Evolutionary conservation across 257 asterid species (phyloP).

Genomic region (Penstemon newberryi): DNA sequence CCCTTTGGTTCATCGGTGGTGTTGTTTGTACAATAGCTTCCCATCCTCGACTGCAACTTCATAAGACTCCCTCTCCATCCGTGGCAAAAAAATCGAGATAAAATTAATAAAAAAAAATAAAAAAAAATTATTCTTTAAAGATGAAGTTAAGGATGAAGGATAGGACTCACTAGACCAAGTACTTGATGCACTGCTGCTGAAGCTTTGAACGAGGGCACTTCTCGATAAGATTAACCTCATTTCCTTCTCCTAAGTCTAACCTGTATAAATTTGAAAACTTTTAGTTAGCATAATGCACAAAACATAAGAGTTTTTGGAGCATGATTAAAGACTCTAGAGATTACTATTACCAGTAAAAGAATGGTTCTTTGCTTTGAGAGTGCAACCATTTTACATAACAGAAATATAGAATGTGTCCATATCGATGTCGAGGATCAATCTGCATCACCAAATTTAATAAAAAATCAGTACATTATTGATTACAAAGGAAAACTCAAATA

Average conservation of each 20-base stretch:
- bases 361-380: slow-evolving; percentile 77
- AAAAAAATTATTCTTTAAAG: not conserved
- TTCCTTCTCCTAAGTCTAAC: slow-evolving; percentile 75
- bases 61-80: slow-evolving; percentile 87
- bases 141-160: not conserved
- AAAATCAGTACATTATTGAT: slow-evolving; percentile 33
- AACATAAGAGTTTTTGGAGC: not conserved
- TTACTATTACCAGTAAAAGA: slow-evolving; percentile 51
- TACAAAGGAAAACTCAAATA: not conserved
- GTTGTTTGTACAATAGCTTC: slow-evolving; percentile 60
- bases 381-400: slow-evolving; percentile 77
- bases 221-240: slow-evolving; percentile 52
- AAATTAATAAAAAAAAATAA: slow-evolving; percentile 1
- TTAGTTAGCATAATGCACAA: slow-evolving; percentile 7
- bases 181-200: slow-evolving; percentile 71
- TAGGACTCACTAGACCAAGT: slow-evolving; percentile 58
- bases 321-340: slow-evolving; percentile 1
- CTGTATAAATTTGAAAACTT: slow-evolving; percentile 29
- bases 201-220: slow-evolving; percentile 67
- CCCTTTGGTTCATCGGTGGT: too few species aligned
- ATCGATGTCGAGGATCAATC: slow-evolving; percentile 97
- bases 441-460: slow-evolving; percentile 27
- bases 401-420: slow-evolving; percentile 91
- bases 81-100: not conserved
- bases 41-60: slow-evolving; percentile 77